Evolutionary conservation across 352 stramenopile genomes (phyloP).

Genomic region (Phytophthora capsici): DNA sequence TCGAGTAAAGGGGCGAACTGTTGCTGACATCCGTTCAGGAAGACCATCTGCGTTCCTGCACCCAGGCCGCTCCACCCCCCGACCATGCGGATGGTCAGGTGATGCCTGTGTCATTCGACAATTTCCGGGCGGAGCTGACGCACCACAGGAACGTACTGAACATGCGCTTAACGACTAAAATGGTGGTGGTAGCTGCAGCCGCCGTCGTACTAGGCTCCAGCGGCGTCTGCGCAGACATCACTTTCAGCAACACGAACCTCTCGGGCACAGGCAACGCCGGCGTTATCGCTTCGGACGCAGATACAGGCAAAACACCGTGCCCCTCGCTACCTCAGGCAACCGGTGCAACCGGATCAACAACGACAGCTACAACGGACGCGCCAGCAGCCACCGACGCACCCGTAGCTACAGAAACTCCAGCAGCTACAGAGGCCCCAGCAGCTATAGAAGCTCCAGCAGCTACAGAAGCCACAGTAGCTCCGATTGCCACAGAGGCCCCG

Average conservation of each 20-base stretch:
- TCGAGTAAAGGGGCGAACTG: neutral
- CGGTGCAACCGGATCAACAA: neutral
- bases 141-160: conserved; percentile 10
- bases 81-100: conserved; percentile 6
- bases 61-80: neutral
- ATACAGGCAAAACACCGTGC: conserved; percentile 31
- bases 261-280: conserved; percentile 23
- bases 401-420: conserved; percentile 1
- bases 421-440: conserved; percentile 11
- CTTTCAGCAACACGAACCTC: conserved; percentile 31
- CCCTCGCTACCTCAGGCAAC: conserved; percentile 32
- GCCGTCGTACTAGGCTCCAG: conserved; percentile 22
- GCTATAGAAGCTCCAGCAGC: conserved; percentile 4
- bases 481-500: neutral
- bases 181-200: conserved; percentile 23
- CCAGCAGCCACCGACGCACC: neutral
- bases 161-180: conserved; percentile 32
- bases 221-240: conserved; percentile 27
- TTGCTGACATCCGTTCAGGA: conserved; percentile 7
- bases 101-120: conserved; percentile 13
- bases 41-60: conserved; percentile 34
- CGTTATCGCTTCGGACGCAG: conserved; percentile 28
- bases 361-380: neutral
- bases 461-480: neutral
- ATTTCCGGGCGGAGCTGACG: conserved; percentile 20